Evolutionary conservation across 768 basidiomycete species (phyloP).

Genomic region (Amyloporia xantha): DNA sequence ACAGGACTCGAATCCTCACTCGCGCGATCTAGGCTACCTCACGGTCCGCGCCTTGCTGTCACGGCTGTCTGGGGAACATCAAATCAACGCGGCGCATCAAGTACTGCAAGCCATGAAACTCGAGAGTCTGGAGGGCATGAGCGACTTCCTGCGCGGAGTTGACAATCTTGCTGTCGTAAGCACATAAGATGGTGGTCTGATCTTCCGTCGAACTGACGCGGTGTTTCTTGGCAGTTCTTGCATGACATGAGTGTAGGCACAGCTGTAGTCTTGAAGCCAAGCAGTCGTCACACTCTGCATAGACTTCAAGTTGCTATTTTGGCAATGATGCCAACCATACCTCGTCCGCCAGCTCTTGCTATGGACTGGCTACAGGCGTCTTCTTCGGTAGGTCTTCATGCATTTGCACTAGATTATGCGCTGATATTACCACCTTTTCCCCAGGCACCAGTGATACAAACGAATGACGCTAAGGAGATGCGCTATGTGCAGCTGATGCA

Average conservation of each 20-base stretch:
- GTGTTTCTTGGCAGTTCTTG: slow-evolving; percentile 32
- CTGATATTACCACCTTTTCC: neutral
- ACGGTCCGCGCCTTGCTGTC: slow-evolving; percentile 55
- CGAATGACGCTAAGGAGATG: slow-evolving; percentile 18
- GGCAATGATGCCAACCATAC: slow-evolving; percentile 42
- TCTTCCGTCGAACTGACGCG: neutral
- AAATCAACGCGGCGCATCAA: slow-evolving; percentile 45
- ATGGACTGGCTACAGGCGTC: slow-evolving; percentile 47
- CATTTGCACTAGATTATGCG: slow-evolving; percentile 2
- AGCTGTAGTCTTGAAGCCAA: slow-evolving; percentile 53
- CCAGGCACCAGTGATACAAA: neutral
- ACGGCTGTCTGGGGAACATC: slow-evolving; percentile 50
- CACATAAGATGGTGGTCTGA: neutral
- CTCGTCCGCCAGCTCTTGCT: slow-evolving; percentile 32
- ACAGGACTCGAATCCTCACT: slow-evolving; percentile 41
- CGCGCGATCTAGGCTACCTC: slow-evolving; percentile 53
- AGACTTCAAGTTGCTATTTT: slow-evolving; percentile 57
- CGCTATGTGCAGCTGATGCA: slow-evolving; percentile 58
- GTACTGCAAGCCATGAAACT: slow-evolving; percentile 42
- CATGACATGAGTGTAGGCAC: slow-evolving; percentile 39
- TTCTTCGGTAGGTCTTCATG: neutral
- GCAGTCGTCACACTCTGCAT: slow-evolving; percentile 44
- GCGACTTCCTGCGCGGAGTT: slow-evolving; percentile 26
- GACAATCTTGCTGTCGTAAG: slow-evolving; percentile 26
- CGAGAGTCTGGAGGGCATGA: slow-evolving; percentile 38